Percentiles rank a stretch among this genome's conserved stretches.
phyloP scores from a whole-genome alignment of 2,329 filamentous ascomycete genomes.

The Fusarium hainanense region DNA sequence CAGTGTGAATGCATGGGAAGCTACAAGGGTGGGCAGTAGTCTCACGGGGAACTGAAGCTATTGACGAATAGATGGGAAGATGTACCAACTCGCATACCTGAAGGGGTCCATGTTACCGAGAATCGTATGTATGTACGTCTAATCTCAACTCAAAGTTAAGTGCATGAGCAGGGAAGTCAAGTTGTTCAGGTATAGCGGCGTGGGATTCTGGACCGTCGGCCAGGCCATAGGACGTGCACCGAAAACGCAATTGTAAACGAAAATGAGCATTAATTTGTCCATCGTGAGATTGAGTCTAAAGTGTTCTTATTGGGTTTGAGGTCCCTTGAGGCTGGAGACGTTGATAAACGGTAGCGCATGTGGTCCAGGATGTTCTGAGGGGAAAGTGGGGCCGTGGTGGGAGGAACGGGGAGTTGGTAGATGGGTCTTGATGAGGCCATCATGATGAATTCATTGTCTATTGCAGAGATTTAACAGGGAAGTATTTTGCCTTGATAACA shows the following conservation, averaged over 20 bases:
- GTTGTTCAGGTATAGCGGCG: neutral
- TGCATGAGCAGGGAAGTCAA: neutral
- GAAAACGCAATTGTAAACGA: neutral
- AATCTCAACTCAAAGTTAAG: neutral
- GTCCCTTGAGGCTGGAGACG: constrained; percentile 1
- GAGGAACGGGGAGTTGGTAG: constrained; percentile 31
- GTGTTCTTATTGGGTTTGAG: neutral
- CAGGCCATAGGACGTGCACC: constrained; percentile 10
- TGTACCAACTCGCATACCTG: constrained; percentile 1
- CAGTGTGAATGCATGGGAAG: constrained; percentile 1
- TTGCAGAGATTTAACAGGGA: neutral
- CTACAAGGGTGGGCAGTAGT: constrained; percentile 2
- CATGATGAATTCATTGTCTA: constrained; percentile 1
- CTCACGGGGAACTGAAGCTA: neutral
- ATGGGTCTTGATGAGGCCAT: constrained; percentile 28
- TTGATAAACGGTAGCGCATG: constrained; percentile 14
- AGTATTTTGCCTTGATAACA: too few relatives aligned
- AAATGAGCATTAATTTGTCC: neutral
- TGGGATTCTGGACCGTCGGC: neutral
- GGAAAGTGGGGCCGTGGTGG: constrained; percentile 26
- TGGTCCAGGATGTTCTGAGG: neutral
- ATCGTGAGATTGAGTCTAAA: neutral
- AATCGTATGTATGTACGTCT: neutral
- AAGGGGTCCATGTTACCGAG: neutral
- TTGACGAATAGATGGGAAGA: constrained; percentile 10